phyloP scores from a whole-genome alignment of 192 early-diverging fungal species.

The Linderina pennispora region DNA sequence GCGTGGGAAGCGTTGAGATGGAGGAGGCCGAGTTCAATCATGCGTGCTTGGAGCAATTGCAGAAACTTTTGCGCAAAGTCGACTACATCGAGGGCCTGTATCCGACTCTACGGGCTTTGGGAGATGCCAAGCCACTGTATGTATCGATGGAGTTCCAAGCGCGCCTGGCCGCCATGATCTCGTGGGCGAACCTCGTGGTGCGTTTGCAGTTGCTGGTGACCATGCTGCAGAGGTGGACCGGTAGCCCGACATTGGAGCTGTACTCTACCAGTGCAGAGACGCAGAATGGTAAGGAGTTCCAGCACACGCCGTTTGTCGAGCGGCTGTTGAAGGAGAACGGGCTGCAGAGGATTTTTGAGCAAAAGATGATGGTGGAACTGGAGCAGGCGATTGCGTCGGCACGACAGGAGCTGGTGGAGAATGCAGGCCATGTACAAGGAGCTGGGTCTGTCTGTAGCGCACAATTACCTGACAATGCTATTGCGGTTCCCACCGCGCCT shows the following conservation, averaged over 20 bases:
- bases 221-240: slow-evolving; percentile 81
- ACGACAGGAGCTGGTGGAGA: slow-evolving; percentile 63
- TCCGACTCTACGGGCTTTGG: slow-evolving; percentile 58
- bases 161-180: slow-evolving; percentile 64
- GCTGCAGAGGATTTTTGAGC: slow-evolving; percentile 69
- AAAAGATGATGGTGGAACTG: slow-evolving; percentile 59
- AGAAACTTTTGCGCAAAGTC: slow-evolving; percentile 65
- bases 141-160: slow-evolving; percentile 59
- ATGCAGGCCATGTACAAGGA: slow-evolving; percentile 56
- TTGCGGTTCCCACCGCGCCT: slow-evolving; percentile 73
- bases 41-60: slow-evolving; percentile 52
- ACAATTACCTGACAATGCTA: slow-evolving; percentile 61
- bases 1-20: slow-evolving; percentile 2
- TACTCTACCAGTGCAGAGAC: slow-evolving; percentile 9
- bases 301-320: slow-evolving; percentile 72
- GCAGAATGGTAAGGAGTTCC: slow-evolving; percentile 8
- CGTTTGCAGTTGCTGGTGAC: slow-evolving; percentile 63
- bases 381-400: slow-evolving; percentile 54
- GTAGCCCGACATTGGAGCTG: slow-evolving; percentile 47
- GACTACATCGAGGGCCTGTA: slow-evolving; percentile 76
- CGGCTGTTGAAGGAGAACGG: slow-evolving; percentile 78
- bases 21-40: slow-evolving; percentile 20
- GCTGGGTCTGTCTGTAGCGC: slow-evolving; percentile 67
- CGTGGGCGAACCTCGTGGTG: slow-evolving; percentile 69
- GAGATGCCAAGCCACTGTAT: slow-evolving; percentile 61